A percentile compares a stretch with the other conserved stretches of the same genome.
Conservation (phyloP, 1,139 yeast species). For the Meyerozyma carpophila region DNA sequence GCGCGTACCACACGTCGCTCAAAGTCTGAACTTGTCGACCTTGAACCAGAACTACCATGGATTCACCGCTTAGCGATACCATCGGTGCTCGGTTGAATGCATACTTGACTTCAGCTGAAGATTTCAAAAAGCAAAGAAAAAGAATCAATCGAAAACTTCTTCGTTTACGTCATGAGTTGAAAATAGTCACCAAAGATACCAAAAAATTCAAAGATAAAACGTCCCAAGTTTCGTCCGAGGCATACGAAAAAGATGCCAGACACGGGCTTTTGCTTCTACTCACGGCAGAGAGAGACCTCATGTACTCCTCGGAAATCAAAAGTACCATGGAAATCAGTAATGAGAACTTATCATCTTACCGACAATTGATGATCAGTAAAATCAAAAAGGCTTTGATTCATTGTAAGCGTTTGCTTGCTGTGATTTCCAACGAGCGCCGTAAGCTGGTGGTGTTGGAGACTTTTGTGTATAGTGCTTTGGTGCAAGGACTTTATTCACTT, state of each 20-base stretch:
- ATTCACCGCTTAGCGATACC: conserved; percentile 38
- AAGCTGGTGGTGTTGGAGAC: conserved; percentile 44
- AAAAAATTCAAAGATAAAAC: conserved; percentile 45
- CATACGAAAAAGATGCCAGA: conserved; percentile 40
- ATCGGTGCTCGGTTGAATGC: conserved; percentile 45
- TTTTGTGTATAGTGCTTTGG: conserved; percentile 53
- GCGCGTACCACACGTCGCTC: neutral
- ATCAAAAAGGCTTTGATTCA: conserved; percentile 57
- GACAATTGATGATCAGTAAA: conserved; percentile 57
- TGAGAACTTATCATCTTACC: conserved; percentile 32
- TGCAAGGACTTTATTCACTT: conserved; percentile 55
- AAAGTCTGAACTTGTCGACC: neutral
- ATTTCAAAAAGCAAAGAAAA: conserved; percentile 45
- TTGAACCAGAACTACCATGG: conserved; percentile 9
- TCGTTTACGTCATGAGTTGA: conserved; percentile 52
- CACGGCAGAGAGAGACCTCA: conserved; percentile 63
- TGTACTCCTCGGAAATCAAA: conserved; percentile 64
- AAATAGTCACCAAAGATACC: conserved; percentile 54
- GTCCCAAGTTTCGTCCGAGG: conserved; percentile 36
- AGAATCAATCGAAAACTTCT: conserved; percentile 43
- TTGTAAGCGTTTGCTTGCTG: conserved; percentile 37
- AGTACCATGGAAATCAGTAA: conserved; percentile 50
- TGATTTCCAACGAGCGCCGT: conserved; percentile 29
- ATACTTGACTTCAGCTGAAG: conserved; percentile 46
- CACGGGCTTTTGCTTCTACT: conserved; percentile 47